Base-by-base conservation (phyloP, 768 basidiomycete species). In the Mycena latifolia region DNA sequence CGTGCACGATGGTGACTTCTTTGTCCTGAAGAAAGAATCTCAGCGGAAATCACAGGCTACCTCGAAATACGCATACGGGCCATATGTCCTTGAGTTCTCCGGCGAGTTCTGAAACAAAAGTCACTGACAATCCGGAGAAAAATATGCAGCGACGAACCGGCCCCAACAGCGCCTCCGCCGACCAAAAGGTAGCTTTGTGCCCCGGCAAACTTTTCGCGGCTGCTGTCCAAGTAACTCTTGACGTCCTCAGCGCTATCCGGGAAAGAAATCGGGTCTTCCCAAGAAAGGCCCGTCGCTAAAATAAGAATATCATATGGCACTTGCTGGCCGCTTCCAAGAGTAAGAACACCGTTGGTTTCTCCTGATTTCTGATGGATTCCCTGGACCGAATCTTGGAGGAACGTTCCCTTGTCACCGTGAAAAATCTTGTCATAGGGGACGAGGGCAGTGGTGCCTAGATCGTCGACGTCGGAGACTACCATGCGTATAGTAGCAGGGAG, bases 101-200 rank as follows among this genome's bases (percentile, higher is more conserved):
- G 33, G 71, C 64, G 39, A 70, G 57, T 61, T 74, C 86, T 70
- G 27, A 1, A 18, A n/a, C n/a, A 5, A 27, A 25, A 1, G 43
- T 53, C 22, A 24, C 28, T 24, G 39, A n/a, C 1, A 37, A 45
- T 48, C 17, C n/a, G 43, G 39, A 31, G 18, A 0, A 29, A 14
- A 46, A 25, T 3, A 35, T 24, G n/a, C 11, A 51, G 12, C 28
- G 15, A 76, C 78, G 10, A 56, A 83, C 84, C 84, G 37, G 87
- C 70, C 5, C 84, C 87, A 31, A 90, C 80, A 7, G 87, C 81
- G 31, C 88, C 89, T 39, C 88, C 88, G 27, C 88, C 89, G 1
- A 80, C 86, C 27, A 90, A 70, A 8, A 86, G 79, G 65, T 88
- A 80, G 72, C 85, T 77, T 25, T 77, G 72, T n/a, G 84, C 81